Base-by-base conservation (phyloP, 371 early-diverging fungal genomes). In the Mucor saturninus region DNA sequence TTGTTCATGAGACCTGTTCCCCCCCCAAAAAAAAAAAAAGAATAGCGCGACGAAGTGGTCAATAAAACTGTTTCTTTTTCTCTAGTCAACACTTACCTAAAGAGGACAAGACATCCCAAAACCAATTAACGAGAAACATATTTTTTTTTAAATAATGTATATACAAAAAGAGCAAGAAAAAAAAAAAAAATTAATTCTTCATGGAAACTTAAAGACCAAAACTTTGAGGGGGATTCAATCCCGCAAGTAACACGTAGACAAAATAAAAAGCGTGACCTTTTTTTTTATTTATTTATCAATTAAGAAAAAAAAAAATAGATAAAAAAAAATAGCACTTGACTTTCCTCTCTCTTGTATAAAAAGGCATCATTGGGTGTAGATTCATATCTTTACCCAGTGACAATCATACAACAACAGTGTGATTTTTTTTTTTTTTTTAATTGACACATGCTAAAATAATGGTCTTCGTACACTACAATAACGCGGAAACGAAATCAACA, bases 1-100 rank as follows among this genome's bases (percentile, higher is more conserved):
- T 98, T 98, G 83, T 97, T 96, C 72, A 95, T 84, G 69, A 98
- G 90, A 66, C 98, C 98, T 96, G 21, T 21, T 21, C 1, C 1
- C 21, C 0, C 21, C 21, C 21, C n/a, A n/a, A 21, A 21, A 21
- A 75, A 14, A 38, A 11, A 5, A 26, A 9, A 45, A 21, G 0
- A 56, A 48, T 26, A 8, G 39, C 59, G 59, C 59, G 59, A 49
- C 21, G n/a, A 21, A 21, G 21, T 39, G 13, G 13, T 58, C 14
- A 9, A 6, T 46, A 15, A 3, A 15, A 14, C 21, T 4, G n/a
- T 7, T 9, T 46, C 2, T 46, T 9, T 21, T n/a, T 39, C n/a
- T 40, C 43, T 4, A 42, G 21, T 42, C 43, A 21, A 5, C n/a
- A 38, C 29, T 43, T 65, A 65, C 65, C 65, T 54, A 65, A 59